These are phyloP conservation scores for Suillus tomentosus DNA, from an alignment of 768 basidiomycete species.

Conservation along the genomic window DNA sequence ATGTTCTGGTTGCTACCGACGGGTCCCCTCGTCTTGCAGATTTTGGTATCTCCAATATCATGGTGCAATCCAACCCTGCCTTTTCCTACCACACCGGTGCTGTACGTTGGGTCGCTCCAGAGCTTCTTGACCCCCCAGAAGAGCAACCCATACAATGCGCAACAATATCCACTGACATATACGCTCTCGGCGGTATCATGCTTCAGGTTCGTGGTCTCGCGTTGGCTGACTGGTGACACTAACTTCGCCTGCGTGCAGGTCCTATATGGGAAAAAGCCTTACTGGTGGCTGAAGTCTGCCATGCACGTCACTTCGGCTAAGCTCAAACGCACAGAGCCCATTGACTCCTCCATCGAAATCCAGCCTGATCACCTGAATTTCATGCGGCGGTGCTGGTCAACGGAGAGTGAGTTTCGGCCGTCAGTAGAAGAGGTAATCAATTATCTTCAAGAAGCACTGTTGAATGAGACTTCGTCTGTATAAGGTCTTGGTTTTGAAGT, in stretches of 20 bases:
- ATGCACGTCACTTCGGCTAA: slow-evolving; percentile 25
- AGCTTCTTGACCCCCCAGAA: slow-evolving; percentile 13
- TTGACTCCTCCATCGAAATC: slow-evolving; percentile 14
- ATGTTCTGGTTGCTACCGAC: slow-evolving; percentile 12
- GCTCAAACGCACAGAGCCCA: slow-evolving; percentile 17
- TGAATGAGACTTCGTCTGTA: neutral
- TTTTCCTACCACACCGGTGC: slow-evolving; percentile 23
- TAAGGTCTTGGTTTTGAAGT: neutral
- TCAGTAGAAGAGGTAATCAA: neutral
- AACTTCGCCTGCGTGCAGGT: slow-evolving; percentile 23
- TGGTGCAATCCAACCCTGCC: slow-evolving; percentile 34
- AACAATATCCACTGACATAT: slow-evolving; percentile 18
- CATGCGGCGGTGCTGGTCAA: slow-evolving; percentile 29
- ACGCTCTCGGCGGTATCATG: slow-evolving; percentile 26
- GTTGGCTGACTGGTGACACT: neutral
- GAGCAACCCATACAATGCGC: slow-evolving; percentile 12
- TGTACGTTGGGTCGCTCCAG: slow-evolving; percentile 20
- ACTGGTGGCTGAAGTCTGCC: slow-evolving; percentile 24
- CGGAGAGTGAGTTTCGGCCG: slow-evolving; percentile 15
- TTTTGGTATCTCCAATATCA: slow-evolving; percentile 45
- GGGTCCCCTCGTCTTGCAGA: slow-evolving; percentile 29
- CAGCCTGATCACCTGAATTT: slow-evolving; percentile 20
- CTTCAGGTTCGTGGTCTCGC: slow-evolving; percentile 16
- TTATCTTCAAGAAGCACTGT: neutral
- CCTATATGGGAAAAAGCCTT: slow-evolving; percentile 26